Evolutionary conservation across 768 basidiomycete species (phyloP), one percentile per base, ranked within the genome.

Genomic region (Leccinum aurantiacum): DNA sequence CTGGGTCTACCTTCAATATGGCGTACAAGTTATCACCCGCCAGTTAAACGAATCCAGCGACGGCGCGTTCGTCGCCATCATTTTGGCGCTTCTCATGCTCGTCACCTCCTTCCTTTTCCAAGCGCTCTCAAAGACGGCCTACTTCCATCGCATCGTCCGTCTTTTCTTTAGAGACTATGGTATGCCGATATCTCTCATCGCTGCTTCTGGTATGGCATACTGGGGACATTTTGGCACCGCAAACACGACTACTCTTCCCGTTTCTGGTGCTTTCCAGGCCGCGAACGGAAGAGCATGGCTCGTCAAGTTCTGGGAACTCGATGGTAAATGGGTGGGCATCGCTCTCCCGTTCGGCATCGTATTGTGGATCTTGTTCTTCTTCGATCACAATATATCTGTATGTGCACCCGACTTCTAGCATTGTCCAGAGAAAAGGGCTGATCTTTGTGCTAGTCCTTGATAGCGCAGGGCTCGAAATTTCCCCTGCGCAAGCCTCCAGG

Each of bases 321-420:
- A 90, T 19, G 87, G 82, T 0, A 92, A 91, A 75, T 97, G 93
- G 90, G 88, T 95, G 3, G 91, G 88, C 11, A 87, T 93, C 29
- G 91, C 94, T 0, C 78, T 95, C 47, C 95, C 94, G 0, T 97
- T 97, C 67, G 95, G 95, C 3, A 73, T 95, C 46, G 78, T 94
- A 22, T 78, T 98, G 6, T 97, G 91, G 85, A 83, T 96, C 24
- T 76, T 97, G 48, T 96, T 98, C 76, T 95, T 95, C 79, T 97
- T 97, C 65, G 94, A 98, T 63, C 91, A 95, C 64, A 95, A 95
- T 65, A 91, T 95, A 56, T 95, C 93, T 51, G 91, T 92, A 71
- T 75, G 53, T 51, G 27, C 19, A 27, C 57, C 14, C 9, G 10
- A 57, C 31, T 33, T 11, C 51, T 35, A 5, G 9, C 2, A 38